Percentiles rank a stretch among this genome's conserved stretches.
phyloP scores from a whole-genome alignment of 2,329 filamentous ascomycete species.

The Epichloe glyceriae region DNA sequence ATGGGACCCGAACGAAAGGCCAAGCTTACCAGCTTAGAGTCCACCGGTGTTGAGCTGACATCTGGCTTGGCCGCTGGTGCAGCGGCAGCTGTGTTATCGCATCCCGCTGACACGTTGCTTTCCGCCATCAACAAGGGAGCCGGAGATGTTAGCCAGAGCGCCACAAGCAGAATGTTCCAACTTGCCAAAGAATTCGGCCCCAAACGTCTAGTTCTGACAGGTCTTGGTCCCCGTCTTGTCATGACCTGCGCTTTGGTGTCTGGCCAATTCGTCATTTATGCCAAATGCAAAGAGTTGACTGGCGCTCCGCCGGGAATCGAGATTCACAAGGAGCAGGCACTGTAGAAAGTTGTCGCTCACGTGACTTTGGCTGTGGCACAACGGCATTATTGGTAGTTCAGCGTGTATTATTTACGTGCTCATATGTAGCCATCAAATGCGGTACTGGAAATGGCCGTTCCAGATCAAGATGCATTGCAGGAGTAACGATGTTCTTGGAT shows the following conservation, averaged over 20 bases:
- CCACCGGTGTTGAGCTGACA: conserved; percentile 73
- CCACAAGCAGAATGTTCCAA: conserved; percentile 37
- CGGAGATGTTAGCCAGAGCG: conserved; percentile 33
- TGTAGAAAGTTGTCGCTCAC: conserved; percentile 6
- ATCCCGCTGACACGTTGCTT: conserved; percentile 62
- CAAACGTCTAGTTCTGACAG: conserved; percentile 31
- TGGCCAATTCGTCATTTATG: conserved; percentile 42
- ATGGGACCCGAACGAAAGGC: conserved; percentile 57
- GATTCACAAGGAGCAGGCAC: conserved; percentile 34
- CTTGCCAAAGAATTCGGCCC: conserved; percentile 39
- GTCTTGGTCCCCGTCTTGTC: conserved; percentile 36
- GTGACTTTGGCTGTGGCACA: background rate
- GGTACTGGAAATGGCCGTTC: background rate
- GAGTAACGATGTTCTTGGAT: too few species aligned
- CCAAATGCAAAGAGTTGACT: conserved; percentile 39
- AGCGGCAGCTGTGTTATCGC: conserved; percentile 76
- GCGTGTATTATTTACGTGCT: background rate
- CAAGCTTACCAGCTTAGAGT: conserved; percentile 53
- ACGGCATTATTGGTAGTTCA: background rate
- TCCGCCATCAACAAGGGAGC: conserved; percentile 44
- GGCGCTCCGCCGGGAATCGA: conserved; percentile 38
- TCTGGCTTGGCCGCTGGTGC: conserved; percentile 82
- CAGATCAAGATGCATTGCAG: too few species aligned
- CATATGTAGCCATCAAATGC: background rate
- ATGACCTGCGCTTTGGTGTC: conserved; percentile 42